These are phyloP conservation scores for Hypoxylon sp. DNA, from an alignment of 2,329 filamentous ascomycete genomes.

Conservation along the genomic window DNA sequence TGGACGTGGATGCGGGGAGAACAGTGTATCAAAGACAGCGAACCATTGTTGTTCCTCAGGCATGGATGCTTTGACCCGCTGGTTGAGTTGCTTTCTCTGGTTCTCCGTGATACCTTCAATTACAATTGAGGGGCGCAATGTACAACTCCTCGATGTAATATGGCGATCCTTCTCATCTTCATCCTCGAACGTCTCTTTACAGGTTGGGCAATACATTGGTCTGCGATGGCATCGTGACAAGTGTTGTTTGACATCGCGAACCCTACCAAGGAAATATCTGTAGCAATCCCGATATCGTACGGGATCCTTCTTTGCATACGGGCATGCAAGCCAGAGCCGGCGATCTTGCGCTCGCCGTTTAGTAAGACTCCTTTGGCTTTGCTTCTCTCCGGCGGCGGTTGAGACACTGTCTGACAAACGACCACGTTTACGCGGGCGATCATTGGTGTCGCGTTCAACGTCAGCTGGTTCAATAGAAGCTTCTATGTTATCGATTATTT, in stretches of 20 bases:
- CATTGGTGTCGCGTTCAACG: constrained; percentile 15
- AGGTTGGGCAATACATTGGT: constrained; percentile 51
- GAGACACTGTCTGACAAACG: constrained; percentile 33
- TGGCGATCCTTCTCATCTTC: constrained; percentile 45
- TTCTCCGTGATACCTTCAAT: constrained; percentile 48
- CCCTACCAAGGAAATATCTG: constrained; percentile 47
- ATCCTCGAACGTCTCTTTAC: constrained; percentile 45
- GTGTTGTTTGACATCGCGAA: constrained; percentile 54
- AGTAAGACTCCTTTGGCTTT: constrained; percentile 24
- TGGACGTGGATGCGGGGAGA: constrained; percentile 43
- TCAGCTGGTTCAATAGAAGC: constrained; percentile 15
- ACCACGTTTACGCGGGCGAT: constrained; percentile 34
- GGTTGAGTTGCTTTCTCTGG: constrained; percentile 46
- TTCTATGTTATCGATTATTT: constrained; percentile 25
- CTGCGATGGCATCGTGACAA: constrained; percentile 48
- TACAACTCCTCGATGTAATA: constrained; percentile 34
- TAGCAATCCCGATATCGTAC: constrained; percentile 50
- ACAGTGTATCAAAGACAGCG: constrained; percentile 50
- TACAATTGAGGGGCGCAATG: constrained; percentile 2
- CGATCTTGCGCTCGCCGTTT: constrained; percentile 42
- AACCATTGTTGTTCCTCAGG: constrained; percentile 52
- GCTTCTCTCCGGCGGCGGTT: constrained; percentile 27
- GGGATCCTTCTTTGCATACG: constrained; percentile 53
- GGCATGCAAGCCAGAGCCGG: constrained; percentile 48
- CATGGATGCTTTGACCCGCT: constrained; percentile 36